These are phyloP conservation scores for Hirsutella thompsonii DNA, from an alignment of 2,329 filamentous ascomycete species.

Conservation along the genomic window DNA sequence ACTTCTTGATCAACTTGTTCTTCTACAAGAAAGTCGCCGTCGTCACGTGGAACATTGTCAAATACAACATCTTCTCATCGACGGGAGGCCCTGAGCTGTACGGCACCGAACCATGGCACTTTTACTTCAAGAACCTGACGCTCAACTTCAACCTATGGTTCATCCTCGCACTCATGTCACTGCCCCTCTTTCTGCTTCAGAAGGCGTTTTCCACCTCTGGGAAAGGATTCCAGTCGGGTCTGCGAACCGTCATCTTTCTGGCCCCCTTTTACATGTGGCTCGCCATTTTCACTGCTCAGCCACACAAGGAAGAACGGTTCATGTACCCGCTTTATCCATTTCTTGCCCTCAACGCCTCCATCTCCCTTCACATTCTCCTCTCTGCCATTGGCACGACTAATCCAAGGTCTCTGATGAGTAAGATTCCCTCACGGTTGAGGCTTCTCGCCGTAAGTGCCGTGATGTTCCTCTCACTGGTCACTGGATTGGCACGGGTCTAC, in stretches of 20 bases:
- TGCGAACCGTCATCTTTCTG: conserved; percentile 68
- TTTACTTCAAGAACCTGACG: conserved; percentile 81
- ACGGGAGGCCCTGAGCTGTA: conserved; percentile 81
- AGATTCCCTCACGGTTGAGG: conserved; percentile 65
- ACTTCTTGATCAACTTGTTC: conserved; percentile 62
- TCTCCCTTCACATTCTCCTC: conserved; percentile 71
- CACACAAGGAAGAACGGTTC: conserved; percentile 96
- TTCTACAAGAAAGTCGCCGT: conserved; percentile 72
- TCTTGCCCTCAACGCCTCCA: conserved; percentile 74
- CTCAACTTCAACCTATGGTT: conserved; percentile 98
- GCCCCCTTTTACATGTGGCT: conserved; percentile 92
- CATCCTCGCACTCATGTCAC: conserved; percentile 57
- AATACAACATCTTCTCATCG: conserved; percentile 86
- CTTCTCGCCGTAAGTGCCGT: conserved; percentile 46
- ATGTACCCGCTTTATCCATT: conserved; percentile 97
- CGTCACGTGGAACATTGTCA: conserved; percentile 84
- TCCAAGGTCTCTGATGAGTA: conserved; percentile 52
- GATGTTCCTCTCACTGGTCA: conserved; percentile 49
- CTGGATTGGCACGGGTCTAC: conserved; percentile 59
- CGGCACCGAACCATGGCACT: conserved; percentile 92
- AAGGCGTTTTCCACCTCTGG: conserved; percentile 49
- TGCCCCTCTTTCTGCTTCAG: conserved; percentile 66
- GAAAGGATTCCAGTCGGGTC: conserved; percentile 52
- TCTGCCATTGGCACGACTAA: conserved; percentile 60
- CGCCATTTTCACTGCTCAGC: conserved; percentile 77